phyloP scores from a whole-genome alignment of 345 rosid species.

The Sisymbrium altissimum region DNA sequence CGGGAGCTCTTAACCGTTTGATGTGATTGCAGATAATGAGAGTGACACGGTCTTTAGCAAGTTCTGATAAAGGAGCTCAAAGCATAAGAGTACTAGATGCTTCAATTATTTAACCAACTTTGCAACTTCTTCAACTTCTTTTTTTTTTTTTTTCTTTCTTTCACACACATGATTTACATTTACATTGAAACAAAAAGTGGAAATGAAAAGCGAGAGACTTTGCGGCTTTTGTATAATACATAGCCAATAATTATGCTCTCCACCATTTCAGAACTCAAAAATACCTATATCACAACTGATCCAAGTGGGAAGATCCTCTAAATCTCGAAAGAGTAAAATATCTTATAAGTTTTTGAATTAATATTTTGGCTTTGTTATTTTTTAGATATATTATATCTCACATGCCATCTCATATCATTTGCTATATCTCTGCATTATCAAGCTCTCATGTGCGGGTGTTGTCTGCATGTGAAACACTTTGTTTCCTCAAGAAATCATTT shows the following conservation, averaged over 20 bases:
- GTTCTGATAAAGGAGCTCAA: background rate
- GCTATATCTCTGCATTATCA: constrained; percentile 20
- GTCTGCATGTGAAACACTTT: constrained; percentile 29
- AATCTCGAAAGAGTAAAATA: constrained; percentile 29
- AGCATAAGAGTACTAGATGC: constrained; percentile 11
- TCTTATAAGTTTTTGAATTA: background rate
- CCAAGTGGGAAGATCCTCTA: constrained; percentile 40
- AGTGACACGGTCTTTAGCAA: constrained; percentile 8
- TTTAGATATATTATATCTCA: constrained; percentile 6
- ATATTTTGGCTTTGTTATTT: background rate
- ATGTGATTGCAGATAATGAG: constrained; percentile 27
- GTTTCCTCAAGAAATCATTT: constrained; percentile 11
- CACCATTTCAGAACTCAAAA: constrained; percentile 34
- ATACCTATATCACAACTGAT: constrained; percentile 17
- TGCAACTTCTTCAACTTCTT: constrained; percentile 24
- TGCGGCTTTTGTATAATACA: constrained; percentile 40
- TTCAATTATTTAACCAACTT: constrained; percentile 10
- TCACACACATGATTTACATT: constrained; percentile 4
- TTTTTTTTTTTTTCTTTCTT: background rate
- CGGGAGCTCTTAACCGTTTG: constrained; percentile 24
- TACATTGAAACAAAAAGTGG: constrained; percentile 20
- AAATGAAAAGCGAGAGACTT: constrained; percentile 17
- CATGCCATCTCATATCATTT: constrained; percentile 25
- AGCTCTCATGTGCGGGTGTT: constrained; percentile 31
- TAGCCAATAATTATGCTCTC: constrained; percentile 37